Conservation (phyloP, 768 basidiomycete species). For the Amanita rubescens region DNA sequence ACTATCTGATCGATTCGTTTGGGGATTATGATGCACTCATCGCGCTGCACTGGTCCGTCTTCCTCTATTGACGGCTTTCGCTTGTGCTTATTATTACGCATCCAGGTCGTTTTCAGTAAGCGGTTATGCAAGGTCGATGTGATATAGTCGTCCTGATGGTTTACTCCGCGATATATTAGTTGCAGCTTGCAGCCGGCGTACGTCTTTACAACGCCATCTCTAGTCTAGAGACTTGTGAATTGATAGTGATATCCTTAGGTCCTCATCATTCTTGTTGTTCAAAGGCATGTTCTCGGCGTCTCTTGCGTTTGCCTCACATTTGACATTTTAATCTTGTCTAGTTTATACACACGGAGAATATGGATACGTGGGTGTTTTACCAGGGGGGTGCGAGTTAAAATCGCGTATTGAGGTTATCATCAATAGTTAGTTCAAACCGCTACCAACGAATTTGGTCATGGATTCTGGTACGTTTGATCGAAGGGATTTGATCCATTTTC, state of each 20-base stretch:
- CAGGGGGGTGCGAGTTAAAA: neutral
- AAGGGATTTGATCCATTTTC: neutral
- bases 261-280: neutral
- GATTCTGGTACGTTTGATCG: neutral
- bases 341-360: neutral
- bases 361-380: neutral
- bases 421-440: neutral
- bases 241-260: neutral
- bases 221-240: neutral
- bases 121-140: neutral
- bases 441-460: neutral
- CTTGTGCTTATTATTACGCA: neutral
- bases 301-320: too few species aligned
- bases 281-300: neutral
- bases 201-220: neutral
- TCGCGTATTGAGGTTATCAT: neutral
- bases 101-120: neutral
- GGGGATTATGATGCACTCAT: neutral
- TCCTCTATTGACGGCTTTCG: neutral
- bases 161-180: neutral
- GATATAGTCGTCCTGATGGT: too few species aligned
- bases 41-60: neutral
- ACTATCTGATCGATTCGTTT: slow-evolving; percentile 1
- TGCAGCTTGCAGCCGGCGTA: neutral
- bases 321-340: neutral